Base-by-base conservation (phyloP, 2,329 filamentous ascomycete species). In the Didymella glomerata region DNA sequence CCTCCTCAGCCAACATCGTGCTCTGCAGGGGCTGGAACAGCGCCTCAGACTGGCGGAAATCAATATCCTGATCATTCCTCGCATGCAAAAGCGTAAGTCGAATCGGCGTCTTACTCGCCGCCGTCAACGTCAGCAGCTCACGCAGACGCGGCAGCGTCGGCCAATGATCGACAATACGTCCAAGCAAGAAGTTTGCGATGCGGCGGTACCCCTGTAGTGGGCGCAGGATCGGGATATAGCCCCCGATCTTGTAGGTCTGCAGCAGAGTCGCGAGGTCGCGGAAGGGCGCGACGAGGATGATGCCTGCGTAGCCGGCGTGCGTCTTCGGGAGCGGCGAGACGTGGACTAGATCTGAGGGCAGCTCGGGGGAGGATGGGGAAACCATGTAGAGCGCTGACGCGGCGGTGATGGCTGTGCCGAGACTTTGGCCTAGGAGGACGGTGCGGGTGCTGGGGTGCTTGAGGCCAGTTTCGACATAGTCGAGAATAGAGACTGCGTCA, bases 361-460 rank as follows among this genome's bases (percentile, higher is more conserved):
- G 64, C 2, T 58, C 16, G 0, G 62, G 13, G 4, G 69, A 68
- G 16, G 51, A 44, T 0, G 76, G 75, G 40, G 78, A 66, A 0
- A 86, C 84, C 68, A 90, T 93, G 54, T 87, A 84, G 69, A 96
- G 88, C 1, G 87, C 88, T 1, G 91, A 87, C 2, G 87, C 93
- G 45, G 88, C 85, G 6, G 89, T 87, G 1, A 97, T 91, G 0
- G 91, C 93, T 0, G 94, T 97, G 24, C 94, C 94, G 0, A 98
- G 84, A 68, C 90, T 95, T 69, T 97, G 93, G 18, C 93, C 94
- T 3, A 96, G 80, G 27, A 97, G 82, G 3, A 94, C 87, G 62
- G 97, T 95, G 25, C 88, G 88, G 38, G 85, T 83, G 0, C 92
- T 80, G 0, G 90, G 83, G 18, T 97, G 83, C 0, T 85, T 80